Conservation (phyloP, 1,139 yeast species). For the Wickerhamomyces sp. region DNA sequence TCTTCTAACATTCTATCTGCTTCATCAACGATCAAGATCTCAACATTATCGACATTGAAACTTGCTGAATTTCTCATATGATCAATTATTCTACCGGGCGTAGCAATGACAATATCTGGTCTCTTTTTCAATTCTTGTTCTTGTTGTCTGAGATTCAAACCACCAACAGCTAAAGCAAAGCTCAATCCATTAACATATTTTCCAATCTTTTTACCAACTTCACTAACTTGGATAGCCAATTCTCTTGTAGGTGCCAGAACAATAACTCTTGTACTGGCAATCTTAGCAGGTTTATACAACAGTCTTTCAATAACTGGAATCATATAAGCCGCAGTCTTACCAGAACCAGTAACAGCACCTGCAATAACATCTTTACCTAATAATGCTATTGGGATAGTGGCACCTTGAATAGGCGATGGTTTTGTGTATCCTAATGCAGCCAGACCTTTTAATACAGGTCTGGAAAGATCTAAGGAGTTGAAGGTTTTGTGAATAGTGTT, state of each 20-base stretch:
- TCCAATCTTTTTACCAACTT: constrained; percentile 84
- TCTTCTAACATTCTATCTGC: constrained; percentile 99
- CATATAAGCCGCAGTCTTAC: constrained; percentile 98
- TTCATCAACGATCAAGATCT: constrained; percentile 90
- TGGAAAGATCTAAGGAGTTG: constrained; percentile 73
- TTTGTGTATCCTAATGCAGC: constrained; percentile 72
- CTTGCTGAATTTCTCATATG: constrained; percentile 94
- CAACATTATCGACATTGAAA: constrained; percentile 85
- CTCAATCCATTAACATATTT: constrained; percentile 69
- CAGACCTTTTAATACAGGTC: constrained; percentile 85
- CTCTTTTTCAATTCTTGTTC: constrained; percentile 88
- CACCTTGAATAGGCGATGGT: constrained; percentile 93
- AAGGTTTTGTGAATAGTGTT: constrained; percentile 56
- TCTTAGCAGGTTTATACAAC: constrained; percentile 78
- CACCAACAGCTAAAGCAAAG: constrained; percentile 96
- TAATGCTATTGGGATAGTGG: constrained; percentile 89
- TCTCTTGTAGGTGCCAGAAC: constrained; percentile 96
- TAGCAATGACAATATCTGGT: constrained; percentile 95
- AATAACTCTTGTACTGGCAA: constrained; percentile 84
- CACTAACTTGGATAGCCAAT: constrained; percentile 91
- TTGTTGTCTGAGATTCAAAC: constrained; percentile 89
- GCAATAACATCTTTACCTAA: constrained; percentile 94
- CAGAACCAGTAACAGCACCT: constrained; percentile 99
- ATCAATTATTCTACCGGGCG: constrained; percentile 96
- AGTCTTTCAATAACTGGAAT: constrained; percentile 93